Conservation (phyloP, 1,139 yeast genomes). For the Suhomyces chickasaworum region DNA sequence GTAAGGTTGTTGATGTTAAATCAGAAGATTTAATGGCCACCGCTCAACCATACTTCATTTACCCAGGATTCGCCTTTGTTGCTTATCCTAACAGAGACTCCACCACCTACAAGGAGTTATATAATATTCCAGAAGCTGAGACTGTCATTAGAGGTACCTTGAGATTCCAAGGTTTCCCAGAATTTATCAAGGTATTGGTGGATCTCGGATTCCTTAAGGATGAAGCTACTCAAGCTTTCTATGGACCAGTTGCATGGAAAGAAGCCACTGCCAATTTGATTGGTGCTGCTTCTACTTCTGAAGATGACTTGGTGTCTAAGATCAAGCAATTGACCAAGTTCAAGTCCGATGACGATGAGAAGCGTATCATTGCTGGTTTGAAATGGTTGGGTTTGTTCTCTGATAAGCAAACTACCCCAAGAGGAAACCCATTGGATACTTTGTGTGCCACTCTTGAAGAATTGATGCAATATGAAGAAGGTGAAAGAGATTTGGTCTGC, state of each 20-base stretch:
- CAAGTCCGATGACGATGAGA: constrained; percentile 79
- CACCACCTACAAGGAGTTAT: constrained; percentile 87
- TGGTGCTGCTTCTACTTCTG: constrained; percentile 69
- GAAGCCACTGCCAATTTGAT: constrained; percentile 78
- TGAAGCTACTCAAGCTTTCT: constrained; percentile 60
- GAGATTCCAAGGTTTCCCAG: constrained; percentile 98
- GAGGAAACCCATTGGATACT: constrained; percentile 94
- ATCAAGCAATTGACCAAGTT: constrained; percentile 79
- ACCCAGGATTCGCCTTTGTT: constrained; percentile 93
- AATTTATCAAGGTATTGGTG: constrained; percentile 91
- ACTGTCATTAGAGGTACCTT: constrained; percentile 96
- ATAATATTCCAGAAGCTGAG: constrained; percentile 95
- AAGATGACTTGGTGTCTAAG: constrained; percentile 72
- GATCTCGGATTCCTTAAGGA: constrained; percentile 92
- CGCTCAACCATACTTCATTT: constrained; percentile 92
- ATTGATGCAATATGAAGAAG: constrained; percentile 93
- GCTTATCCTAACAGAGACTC: constrained; percentile 99
- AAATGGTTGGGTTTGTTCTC: constrained; percentile 94
- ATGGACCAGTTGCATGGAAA: constrained; percentile 74
- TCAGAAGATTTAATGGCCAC: constrained; percentile 94
- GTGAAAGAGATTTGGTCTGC: constrained; percentile 93
- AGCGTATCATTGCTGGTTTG: constrained; percentile 84
- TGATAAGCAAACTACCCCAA: constrained; percentile 72
- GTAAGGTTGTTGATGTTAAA: constrained; percentile 73
- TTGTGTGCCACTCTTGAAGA: constrained; percentile 94